Conservation (phyloP, 352 stramenopile genomes). For the Phytophthora litchii region DNA sequence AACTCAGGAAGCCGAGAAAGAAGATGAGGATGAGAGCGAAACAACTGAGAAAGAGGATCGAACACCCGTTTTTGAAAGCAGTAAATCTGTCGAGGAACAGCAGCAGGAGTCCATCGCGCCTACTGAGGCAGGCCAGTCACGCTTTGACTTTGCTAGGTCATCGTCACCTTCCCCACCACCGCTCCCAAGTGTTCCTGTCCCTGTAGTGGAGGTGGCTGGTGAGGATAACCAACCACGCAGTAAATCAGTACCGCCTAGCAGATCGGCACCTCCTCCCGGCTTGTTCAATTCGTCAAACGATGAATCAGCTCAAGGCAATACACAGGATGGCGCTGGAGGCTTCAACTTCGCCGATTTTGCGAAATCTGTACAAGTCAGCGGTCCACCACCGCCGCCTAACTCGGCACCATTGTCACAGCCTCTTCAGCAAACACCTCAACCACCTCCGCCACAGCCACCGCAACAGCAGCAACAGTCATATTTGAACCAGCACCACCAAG, state of each 20-base stretch:
- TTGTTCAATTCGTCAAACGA: constrained; percentile 22
- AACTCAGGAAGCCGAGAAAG: constrained; percentile 11
- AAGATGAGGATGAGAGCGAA: constrained; percentile 17
- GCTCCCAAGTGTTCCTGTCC: constrained; percentile 6
- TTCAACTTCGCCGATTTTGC: constrained; percentile 60
- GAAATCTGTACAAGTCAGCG: constrained; percentile 43
- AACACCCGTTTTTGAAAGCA: constrained; percentile 6
- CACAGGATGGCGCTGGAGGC: constrained; percentile 15
- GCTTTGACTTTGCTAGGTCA: constrained; percentile 63
- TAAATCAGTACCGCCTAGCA: constrained; percentile 21
- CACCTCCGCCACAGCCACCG: constrained; percentile 6
- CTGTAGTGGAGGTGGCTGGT: background rate
- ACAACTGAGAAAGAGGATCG: constrained; percentile 9
- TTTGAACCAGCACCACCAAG: constrained; percentile 38
- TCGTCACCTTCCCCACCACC: constrained; percentile 18
- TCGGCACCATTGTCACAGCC: constrained; percentile 22
- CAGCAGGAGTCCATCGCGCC: background rate
- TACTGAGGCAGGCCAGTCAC: constrained; percentile 36
- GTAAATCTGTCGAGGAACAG: constrained; percentile 16
- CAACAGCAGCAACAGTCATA: constrained; percentile 25
- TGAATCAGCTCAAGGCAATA: constrained; percentile 10
- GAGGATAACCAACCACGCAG: constrained; percentile 20
- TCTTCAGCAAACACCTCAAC: constrained; percentile 20
- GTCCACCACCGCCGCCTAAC: constrained; percentile 19
- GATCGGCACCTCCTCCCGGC: constrained; percentile 30